Evolutionary conservation across 2,329 filamentous ascomycete species (phyloP).

Genomic region (Aspergillus carbonarius): DNA sequence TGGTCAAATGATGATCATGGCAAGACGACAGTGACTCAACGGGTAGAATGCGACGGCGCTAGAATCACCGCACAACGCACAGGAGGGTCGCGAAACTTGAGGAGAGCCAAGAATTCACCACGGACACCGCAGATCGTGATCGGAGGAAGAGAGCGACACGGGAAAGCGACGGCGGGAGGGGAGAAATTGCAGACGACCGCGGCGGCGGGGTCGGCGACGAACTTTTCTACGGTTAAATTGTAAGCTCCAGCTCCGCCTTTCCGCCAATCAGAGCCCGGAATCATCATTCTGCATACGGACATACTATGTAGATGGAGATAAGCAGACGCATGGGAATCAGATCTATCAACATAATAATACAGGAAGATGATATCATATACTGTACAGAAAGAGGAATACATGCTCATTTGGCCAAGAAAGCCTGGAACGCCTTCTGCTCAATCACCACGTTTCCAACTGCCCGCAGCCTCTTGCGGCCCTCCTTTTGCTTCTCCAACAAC

Average conservation of each 20-base stretch:
- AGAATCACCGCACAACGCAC: background rate
- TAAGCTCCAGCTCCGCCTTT: conserved; percentile 14
- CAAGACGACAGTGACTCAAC: conserved; percentile 29
- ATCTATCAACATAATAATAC: conserved; percentile 2
- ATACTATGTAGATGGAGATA: background rate
- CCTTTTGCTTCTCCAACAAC: conserved; percentile 94
- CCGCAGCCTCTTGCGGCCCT: conserved; percentile 82
- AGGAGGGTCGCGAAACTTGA: background rate
- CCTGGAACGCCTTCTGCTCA: conserved; percentile 92
- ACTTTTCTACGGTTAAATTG: conserved; percentile 22
- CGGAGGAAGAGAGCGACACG: conserved; percentile 1
- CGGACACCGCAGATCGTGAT: background rate
- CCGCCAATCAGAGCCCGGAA: conserved; percentile 19
- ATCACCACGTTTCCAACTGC: conserved; percentile 85
- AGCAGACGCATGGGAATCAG: background rate
- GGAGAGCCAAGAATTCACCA: background rate
- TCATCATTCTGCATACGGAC: background rate
- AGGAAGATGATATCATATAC: conserved; percentile 4
- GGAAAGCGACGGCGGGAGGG: conserved; percentile 8
- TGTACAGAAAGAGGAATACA: background rate
- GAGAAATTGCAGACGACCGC: conserved; percentile 19
- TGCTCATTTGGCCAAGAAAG: conserved; percentile 75
- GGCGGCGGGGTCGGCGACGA: conserved; percentile 29
- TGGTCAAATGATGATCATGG: conserved; percentile 40
- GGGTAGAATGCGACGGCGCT: conserved; percentile 10